Base-by-base conservation (phyloP, 768 basidiomycete species). In the button mushroom (Agaricus bisporus) region DNA sequence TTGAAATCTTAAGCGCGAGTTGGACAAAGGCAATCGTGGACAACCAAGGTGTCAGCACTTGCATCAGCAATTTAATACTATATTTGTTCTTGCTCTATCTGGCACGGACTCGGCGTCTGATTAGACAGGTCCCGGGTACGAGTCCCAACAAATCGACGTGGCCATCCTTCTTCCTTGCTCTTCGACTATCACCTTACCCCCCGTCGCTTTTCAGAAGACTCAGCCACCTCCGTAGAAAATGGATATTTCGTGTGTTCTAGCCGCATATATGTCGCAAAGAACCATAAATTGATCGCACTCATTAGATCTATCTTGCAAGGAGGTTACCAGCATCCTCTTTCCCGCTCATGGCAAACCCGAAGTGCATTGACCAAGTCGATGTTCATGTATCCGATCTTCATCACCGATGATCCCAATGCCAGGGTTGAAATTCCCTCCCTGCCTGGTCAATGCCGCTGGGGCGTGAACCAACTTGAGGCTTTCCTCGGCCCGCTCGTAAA, bases 311-410 rank as follows among this genome's bases (percentile, higher is more conserved):
- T 91, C 61, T 78, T 92, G 25, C 89, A 95, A 67, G 95, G 95
- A 56, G 95, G 95, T 38, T 97, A 95, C 73, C 85, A 90, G 55
- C 93, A 98, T 70, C 88, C 94, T 14, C 80, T 91, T 59, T 79
- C 92, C 7, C 86, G 95, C 18, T 77, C 82, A 71, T 95, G 90
- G 85, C 95, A 99, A 70, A 78, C 81, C 22, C 81, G 82, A 54
- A 83, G 87, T 45, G 77, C 81, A 54, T 80, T 95, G 63, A 85
- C 86, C 22, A 95, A 92, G 67, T 80, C 82, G 59, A 97, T 98
- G 94, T 79, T 99, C 69, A 98, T 98, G 90, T 99, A 98, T 68
- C 97, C 97, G 6, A 94, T 99, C 63, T 98, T 99, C 67, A 88
- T 98, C 62, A 93, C 94, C 15, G 95, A 98, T 68, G 92, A 98